Evolutionary conservation across 208 protist genomes (phyloP), one percentile per base, ranked within the genome.

Genomic region (Leishmania aethiopica): DNA sequence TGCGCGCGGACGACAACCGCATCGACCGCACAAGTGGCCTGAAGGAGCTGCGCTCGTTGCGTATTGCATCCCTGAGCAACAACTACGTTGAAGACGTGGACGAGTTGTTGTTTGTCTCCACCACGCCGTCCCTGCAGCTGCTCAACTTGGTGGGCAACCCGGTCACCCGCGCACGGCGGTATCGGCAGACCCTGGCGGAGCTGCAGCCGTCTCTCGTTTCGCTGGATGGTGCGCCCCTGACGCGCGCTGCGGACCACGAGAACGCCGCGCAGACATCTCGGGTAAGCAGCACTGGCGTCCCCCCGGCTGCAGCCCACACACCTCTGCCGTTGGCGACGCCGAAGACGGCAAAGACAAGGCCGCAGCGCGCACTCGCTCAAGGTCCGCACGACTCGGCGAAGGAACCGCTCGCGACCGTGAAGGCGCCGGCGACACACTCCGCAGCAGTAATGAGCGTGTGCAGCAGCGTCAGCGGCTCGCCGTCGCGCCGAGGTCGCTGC

Each of bases 41-140:
- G 37, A 92, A 95, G 77, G 87, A 90, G 19, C 51, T 95, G 88
- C 47, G 66, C n/a, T 62, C 82, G 45, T 82, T 97, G 74, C 86
- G 84, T 17, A 35, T 95, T 1, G 57, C 93, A 47, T 90, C 89
- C 4, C 69, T 96, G 17, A 86, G 84, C 71, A 90, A 94, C 78
- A 97, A 97, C 81, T 90, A 93, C 78, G 91, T 97, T 71, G 88
- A 91, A n/a, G 89, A 84, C 77, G 28, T 89, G 1, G 90, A 96
- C 40, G 94, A 94, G 76, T 85, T 97, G 7, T 22, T 88, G 40
- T 95, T 93, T 83, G 64, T 95, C 17, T 79, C 82, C 3, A 86
- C 81, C 28, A 86, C 85, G 25, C 75, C 84, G n/a, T 77, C 82
- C 35, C 80, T 97, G 70, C 88, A 95, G 86, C 84, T 93, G 74